Percentiles rank a stretch among this genome's conserved stretches.
phyloP scores from a whole-genome alignment of 1,284 basidiomycete species.

The Sphagnurus paluster region DNA sequence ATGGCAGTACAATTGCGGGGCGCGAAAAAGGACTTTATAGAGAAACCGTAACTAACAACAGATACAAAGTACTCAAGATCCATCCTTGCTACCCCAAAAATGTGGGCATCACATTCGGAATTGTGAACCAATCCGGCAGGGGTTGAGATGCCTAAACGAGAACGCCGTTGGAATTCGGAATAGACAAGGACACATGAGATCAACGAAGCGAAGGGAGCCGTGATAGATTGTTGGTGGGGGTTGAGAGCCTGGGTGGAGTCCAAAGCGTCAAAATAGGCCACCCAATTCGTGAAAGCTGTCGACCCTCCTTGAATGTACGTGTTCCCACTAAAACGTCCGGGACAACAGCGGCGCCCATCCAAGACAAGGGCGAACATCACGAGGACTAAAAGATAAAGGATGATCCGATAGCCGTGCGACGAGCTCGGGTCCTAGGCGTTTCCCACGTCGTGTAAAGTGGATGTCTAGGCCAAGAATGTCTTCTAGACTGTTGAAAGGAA shows the following conservation, averaged over 20 bases:
- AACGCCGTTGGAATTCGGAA: constrained; percentile 7
- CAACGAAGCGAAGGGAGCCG: not conserved
- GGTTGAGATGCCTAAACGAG: constrained; percentile 1
- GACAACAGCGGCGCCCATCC: not conserved
- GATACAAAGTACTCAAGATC: constrained; percentile 28
- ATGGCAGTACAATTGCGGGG: not conserved
- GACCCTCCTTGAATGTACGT: constrained; percentile 1
- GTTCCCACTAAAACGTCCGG: not conserved
- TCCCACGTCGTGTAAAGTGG: constrained; percentile 11
- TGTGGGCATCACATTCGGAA: constrained; percentile 5
- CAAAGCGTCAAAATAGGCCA: not conserved
- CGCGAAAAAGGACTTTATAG: constrained; percentile 29
- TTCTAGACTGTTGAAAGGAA: not conserved
- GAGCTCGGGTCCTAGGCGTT: constrained; percentile 9
- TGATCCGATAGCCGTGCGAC: constrained; percentile 25
- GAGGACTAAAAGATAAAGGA: constrained; percentile 16
- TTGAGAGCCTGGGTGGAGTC: too few species aligned
- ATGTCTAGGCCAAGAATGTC: not conserved
- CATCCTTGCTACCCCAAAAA: constrained; percentile 12
- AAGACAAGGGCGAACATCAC: constrained; percentile 12
- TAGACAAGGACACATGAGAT: not conserved
- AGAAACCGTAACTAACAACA: constrained; percentile 23
- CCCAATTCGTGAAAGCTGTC: constrained; percentile 2
- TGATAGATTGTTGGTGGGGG: too few species aligned
- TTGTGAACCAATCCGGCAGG: constrained; percentile 3